phyloP scores from a whole-genome alignment of 768 basidiomycete species.

The Boletus rubroflammeus region DNA sequence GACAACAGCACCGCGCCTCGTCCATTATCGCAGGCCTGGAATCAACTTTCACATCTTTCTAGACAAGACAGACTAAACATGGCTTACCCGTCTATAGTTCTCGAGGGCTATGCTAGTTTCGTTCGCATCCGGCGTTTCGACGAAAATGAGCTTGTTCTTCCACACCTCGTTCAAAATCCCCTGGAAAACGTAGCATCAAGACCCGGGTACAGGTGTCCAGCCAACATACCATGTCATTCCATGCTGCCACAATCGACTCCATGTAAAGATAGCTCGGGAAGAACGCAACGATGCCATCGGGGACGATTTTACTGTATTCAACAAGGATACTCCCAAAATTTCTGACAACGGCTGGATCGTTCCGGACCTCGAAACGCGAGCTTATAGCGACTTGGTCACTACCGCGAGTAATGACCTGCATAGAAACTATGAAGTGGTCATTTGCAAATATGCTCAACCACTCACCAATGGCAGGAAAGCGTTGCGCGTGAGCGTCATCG shows the following conservation, averaged over 20 bases:
- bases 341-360: constrained; percentile 97
- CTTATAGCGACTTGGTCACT: constrained; percentile 98
- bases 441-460: neutral
- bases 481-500: constrained; percentile 96
- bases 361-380: constrained; percentile 97
- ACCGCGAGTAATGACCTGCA: constrained; percentile 92
- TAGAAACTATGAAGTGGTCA: neutral
- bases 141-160: constrained; percentile 99
- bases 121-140: constrained; percentile 98
- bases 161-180: constrained; percentile 98
- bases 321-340: constrained; percentile 98
- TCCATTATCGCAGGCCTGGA: constrained; percentile 95
- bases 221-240: constrained; percentile 95
- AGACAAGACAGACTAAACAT: neutral
- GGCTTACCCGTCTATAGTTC: constrained; percentile 84
- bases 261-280: constrained; percentile 99
- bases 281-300: constrained; percentile 98
- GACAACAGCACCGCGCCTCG: constrained; percentile 94
- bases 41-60: neutral
- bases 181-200: constrained; percentile 39
- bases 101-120: constrained; percentile 98
- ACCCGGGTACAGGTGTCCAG: neutral
- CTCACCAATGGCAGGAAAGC: constrained; percentile 91
- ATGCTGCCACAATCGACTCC: constrained; percentile 99
- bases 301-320: constrained; percentile 97